Evolutionary conservation across 1,284 basidiomycete species (phyloP).

Genomic region (Leccinum insigne): DNA sequence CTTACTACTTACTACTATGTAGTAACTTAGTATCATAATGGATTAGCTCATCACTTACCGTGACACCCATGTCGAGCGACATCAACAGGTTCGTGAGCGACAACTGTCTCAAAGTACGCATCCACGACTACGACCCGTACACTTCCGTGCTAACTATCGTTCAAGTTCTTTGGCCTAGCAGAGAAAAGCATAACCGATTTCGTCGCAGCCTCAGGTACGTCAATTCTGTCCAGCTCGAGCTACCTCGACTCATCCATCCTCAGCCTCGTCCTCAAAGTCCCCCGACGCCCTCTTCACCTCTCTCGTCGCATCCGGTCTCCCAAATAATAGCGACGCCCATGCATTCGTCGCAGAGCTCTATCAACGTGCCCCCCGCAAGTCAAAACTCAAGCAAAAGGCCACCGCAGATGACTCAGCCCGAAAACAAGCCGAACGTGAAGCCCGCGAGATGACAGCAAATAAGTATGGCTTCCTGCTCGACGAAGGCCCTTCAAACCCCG

Average conservation of each 20-base stretch:
- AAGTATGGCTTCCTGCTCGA: conserved; percentile 78
- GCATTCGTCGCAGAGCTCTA: conserved; percentile 81
- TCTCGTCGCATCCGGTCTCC: conserved; percentile 78
- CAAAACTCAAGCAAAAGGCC: conserved; percentile 62
- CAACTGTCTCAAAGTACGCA: conserved; percentile 75
- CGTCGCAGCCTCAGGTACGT: conserved; percentile 79
- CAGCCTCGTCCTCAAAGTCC: conserved; percentile 82
- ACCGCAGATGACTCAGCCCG: conserved; percentile 47
- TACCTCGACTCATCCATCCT: conserved; percentile 9
- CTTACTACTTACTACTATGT: no score
- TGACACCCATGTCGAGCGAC: conserved; percentile 41
- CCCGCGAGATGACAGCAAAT: conserved; percentile 68
- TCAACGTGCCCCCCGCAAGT: conserved; percentile 70
- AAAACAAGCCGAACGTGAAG: conserved; percentile 68
- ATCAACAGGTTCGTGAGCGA: conserved; percentile 84
- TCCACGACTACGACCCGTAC: neutral
- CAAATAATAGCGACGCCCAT: conserved; percentile 77
- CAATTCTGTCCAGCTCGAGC: no score
- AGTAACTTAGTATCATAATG: neutral
- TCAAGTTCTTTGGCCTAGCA: conserved; percentile 78
- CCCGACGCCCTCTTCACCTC: conserved; percentile 75
- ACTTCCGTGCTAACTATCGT: neutral
- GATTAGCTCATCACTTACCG: conserved; percentile 11
- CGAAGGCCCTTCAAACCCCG: conserved; percentile 51
- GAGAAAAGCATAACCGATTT: conserved; percentile 85